These are phyloP conservation scores for Sporothrix schenckii DNA, from an alignment of 2,329 filamentous ascomycete species.

Conservation along the genomic window DNA sequence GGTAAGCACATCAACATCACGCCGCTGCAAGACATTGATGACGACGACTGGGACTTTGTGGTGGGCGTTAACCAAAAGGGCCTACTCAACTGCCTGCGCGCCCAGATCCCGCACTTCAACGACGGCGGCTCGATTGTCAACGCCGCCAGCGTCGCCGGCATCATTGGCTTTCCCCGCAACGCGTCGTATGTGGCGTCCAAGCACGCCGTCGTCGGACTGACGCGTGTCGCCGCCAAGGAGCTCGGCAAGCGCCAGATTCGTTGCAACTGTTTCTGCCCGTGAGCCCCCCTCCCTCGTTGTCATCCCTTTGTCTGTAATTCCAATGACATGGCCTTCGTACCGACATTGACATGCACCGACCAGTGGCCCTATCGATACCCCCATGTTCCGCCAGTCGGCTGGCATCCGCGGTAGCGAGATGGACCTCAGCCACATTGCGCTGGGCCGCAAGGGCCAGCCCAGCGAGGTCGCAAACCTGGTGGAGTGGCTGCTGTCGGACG, in stretches of 20 bases:
- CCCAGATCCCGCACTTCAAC: constrained; percentile 28
- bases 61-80: constrained; percentile 52
- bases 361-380: constrained; percentile 29
- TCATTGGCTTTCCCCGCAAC: constrained; percentile 44
- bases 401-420: constrained; percentile 22
- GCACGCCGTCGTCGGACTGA: constrained; percentile 40
- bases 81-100: constrained; percentile 54
- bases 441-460: constrained; percentile 48
- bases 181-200: constrained; percentile 42
- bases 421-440: constrained; percentile 35
- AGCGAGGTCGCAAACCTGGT: constrained; percentile 55
- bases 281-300: background rate
- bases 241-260: constrained; percentile 35
- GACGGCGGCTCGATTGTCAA: constrained; percentile 53
- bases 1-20: constrained; percentile 49
- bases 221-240: constrained; percentile 40
- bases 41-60: constrained; percentile 31
- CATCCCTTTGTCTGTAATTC: too few species aligned
- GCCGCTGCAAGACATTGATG: constrained; percentile 48
- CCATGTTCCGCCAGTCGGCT: constrained; percentile 26
- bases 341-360: background rate
- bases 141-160: constrained; percentile 49
- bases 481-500: constrained; percentile 46
- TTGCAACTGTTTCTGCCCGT: constrained; percentile 29
- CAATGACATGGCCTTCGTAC: too few species aligned